Conservation (phyloP, 2,329 filamentous ascomycete genomes). For the Clathrospora elynae region DNA sequence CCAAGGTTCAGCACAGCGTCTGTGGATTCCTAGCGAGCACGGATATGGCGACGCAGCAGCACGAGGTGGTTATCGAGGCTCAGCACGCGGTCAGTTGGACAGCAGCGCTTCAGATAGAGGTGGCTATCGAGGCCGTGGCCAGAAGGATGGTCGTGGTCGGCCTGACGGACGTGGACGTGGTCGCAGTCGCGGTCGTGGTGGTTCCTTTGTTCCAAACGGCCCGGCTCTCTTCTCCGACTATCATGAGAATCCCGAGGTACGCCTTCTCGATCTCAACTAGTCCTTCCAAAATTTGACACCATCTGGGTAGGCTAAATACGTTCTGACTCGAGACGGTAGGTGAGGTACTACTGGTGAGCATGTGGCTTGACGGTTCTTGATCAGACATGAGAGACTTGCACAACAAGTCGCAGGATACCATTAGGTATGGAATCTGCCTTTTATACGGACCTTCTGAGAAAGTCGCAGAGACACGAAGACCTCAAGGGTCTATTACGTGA, state of each 20-base stretch:
- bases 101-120: no score
- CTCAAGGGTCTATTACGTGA: no score
- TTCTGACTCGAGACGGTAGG: slow-evolving; percentile 56
- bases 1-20: background rate
- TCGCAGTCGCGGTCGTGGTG: slow-evolving; percentile 10
- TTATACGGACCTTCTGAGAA: no score
- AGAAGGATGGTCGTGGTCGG: background rate
- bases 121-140: slow-evolving; percentile 5
- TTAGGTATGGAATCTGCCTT: no score
- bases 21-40: no score
- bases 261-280: background rate
- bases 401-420: no score
- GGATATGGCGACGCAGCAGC: background rate
- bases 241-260: slow-evolving; percentile 4
- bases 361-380: background rate
- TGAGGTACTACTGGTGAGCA: slow-evolving; percentile 6
- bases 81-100: background rate
- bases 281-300: no score
- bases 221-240: background rate
- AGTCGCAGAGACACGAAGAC: no score
- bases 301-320: slow-evolving; percentile 71
- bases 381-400: no score
- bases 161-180: slow-evolving; percentile 2
- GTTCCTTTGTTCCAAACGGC: background rate
- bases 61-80: background rate